A percentile compares a stretch with the other conserved stretches of the same genome.
Conservation (phyloP, 768 basidiomycete species). For the Russula griseocarnosa region DNA sequence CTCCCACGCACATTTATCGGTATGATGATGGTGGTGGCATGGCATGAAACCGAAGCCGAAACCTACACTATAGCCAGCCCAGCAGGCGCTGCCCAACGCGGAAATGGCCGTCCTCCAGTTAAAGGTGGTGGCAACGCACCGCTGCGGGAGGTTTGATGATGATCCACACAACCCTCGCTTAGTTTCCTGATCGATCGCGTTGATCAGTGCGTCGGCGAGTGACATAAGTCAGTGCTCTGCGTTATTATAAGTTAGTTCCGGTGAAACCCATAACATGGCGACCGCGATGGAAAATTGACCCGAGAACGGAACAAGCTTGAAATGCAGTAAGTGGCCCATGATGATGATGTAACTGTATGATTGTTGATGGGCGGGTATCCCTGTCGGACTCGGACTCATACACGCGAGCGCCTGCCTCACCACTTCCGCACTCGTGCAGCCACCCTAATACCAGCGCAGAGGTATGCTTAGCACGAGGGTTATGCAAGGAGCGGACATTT, state of each 20-base stretch:
- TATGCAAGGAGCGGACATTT: neutral
- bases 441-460: neutral
- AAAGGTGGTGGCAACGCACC: constrained; percentile 7
- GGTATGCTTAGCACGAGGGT: neutral
- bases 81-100: neutral
- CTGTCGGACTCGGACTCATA: neutral
- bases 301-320: neutral
- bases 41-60: neutral
- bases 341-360: constrained; percentile 2
- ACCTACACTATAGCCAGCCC: no score
- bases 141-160: constrained; percentile 1
- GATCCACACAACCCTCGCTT: constrained; percentile 20
- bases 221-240: constrained; percentile 15
- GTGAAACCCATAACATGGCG: neutral
- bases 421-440: constrained; percentile 12
- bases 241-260: neutral
- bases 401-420: constrained; percentile 13
- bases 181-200: constrained; percentile 17
- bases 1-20: neutral
- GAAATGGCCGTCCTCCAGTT: neutral
- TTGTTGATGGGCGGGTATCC: constrained; percentile 1
- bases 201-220: neutral
- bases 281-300: neutral
- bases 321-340: neutral
- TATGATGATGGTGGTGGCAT: neutral